Evolutionary conservation across 257 asterid genomes (phyloP), one percentile per base, ranked within the genome.

Genomic region (Forsythia suspensa): DNA sequence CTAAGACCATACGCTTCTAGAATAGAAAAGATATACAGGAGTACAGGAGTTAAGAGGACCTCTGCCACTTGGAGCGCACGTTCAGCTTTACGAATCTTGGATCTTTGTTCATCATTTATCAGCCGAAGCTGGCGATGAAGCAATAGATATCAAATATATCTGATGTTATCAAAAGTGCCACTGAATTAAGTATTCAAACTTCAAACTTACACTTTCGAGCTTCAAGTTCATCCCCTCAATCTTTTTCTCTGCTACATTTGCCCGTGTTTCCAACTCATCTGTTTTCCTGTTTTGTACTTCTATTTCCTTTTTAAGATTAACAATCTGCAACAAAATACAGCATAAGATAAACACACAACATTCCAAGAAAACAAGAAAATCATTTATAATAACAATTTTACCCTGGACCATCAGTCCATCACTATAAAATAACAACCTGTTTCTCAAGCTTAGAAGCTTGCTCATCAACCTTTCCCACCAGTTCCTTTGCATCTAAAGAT

Each of bases 61-160:
- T 88, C 90, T 13, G 89, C 89, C 57, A 79, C 84, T 86, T 76
- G 80, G 39, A 88, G 87, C 65, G 89, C 87, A 39, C 61, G 85
- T 73, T 80, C 87, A 61, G 87, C 74, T 29, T 85, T 83, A 71
- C 20, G 82, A 68, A 88, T 86, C 78, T 71, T 77, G 8, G 83
- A 87, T 76, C 82, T 82, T 57, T 88, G 92, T 61, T 74, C 89
- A 24, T 85, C 86, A 69, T 72, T 85, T 55, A 84, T 85, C 77
- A 73, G 74, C 63, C 55, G 86, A 59, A 89, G 89, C 91, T 89
- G 82, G 71, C 15, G 72, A 71, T 55, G n/a, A 57, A 9, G 57
- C 63, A 73, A 75, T 13, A 71, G 18, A 24, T 8, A 80, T 74
- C 74, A 46, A 67, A 67, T 41, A 1, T 12, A 70, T 38, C 13